Percentiles rank a stretch among this genome's conserved stretches.
Conservation (phyloP, 306 rosid species). For the Acacia melanoxylon region DNA sequence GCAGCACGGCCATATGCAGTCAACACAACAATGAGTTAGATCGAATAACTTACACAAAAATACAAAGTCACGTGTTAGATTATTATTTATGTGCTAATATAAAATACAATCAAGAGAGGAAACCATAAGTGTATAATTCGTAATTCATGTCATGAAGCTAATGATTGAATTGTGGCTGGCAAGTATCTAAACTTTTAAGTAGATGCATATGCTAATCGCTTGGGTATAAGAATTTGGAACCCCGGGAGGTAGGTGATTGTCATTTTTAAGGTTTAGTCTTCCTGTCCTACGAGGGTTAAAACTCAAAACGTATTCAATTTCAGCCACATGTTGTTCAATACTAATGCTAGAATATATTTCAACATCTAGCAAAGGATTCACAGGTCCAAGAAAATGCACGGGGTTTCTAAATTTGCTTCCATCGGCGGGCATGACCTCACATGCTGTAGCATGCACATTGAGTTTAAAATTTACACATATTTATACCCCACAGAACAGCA, state of each 20-base stretch:
- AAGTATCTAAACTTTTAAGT: not conserved
- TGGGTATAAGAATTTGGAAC: not conserved
- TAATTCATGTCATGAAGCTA: constrained; percentile 5
- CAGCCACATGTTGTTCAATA: not conserved
- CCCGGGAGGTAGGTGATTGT: not conserved
- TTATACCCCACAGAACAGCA: not conserved
- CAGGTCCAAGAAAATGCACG: not conserved
- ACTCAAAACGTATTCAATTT: not conserved
- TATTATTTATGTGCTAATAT: not conserved
- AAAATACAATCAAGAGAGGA: not conserved
- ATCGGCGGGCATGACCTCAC: not conserved
- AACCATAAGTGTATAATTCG: not conserved
- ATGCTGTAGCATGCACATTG: constrained; percentile 7
- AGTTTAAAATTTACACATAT: not conserved
- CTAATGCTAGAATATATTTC: not conserved
- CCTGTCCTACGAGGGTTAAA: not conserved
- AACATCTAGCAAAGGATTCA: not conserved
- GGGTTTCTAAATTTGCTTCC: not conserved
- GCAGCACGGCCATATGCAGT: constrained; percentile 35
- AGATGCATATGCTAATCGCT: not conserved
- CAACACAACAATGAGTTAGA: constrained; percentile 27
- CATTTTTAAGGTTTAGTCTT: not conserved
- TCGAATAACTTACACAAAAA: constrained; percentile 17
- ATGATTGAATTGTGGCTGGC: not conserved
- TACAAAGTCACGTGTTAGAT: not conserved